These are phyloP conservation scores for Lipomyces orientalis DNA, from an alignment of 805 yeast species.

Conservation along the genomic window DNA sequence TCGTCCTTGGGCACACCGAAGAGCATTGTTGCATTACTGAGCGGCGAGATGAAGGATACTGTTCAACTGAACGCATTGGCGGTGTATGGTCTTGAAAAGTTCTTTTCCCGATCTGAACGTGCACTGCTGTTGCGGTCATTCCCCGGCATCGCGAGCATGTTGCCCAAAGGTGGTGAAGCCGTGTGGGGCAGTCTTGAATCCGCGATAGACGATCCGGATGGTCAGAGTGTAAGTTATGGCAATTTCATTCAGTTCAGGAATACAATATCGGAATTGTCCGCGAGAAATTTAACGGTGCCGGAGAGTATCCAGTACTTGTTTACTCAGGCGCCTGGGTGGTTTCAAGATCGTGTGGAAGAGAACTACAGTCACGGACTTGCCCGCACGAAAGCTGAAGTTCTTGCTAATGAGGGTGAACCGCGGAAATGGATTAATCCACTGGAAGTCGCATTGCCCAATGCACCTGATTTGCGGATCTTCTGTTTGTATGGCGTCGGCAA, in stretches of 20 bases:
- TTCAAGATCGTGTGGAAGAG: constrained; percentile 62
- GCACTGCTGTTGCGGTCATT: constrained; percentile 82
- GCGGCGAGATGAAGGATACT: constrained; percentile 98
- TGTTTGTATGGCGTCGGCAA: constrained; percentile 97
- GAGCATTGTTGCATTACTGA: constrained; percentile 85
- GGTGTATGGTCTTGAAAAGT: constrained; percentile 91
- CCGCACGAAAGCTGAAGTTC: constrained; percentile 60
- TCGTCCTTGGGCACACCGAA: constrained; percentile 94
- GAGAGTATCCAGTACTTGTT: constrained; percentile 71
- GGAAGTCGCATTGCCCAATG: constrained; percentile 88
- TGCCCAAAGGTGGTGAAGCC: constrained; percentile 91
- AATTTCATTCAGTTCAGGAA: constrained; percentile 71
- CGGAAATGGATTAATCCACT: constrained; percentile 93
- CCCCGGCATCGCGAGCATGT: constrained; percentile 95
- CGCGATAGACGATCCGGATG: constrained; percentile 62
- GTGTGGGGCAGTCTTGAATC: constrained; percentile 79
- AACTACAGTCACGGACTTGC: constrained; percentile 85
- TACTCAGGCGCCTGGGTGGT: constrained; percentile 78
- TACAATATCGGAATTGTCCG: constrained; percentile 51
- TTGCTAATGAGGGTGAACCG: constrained; percentile 68
- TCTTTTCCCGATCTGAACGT: constrained; percentile 87
- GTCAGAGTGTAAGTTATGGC: constrained; percentile 60
- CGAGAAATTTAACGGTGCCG: constrained; percentile 63
- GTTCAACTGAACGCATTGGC: constrained; percentile 92
- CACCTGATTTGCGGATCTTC: constrained; percentile 87